These are phyloP conservation scores for Entonaema liquescens DNA, from an alignment of 495 filamentous ascomycete genomes.

Conservation along the genomic window DNA sequence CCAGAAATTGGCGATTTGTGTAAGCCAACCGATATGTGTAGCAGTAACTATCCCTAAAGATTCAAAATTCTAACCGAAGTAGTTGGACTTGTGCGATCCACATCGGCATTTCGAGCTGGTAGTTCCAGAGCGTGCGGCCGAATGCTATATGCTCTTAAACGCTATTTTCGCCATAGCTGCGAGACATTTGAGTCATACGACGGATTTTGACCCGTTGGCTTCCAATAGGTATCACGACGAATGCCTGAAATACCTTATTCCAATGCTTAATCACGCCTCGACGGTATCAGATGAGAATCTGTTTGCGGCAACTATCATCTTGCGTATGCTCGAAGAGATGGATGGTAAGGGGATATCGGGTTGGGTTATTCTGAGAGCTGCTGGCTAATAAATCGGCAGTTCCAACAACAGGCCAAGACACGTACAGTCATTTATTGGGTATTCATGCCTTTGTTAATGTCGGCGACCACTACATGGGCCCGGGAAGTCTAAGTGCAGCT, in stretches of 20 bases:
- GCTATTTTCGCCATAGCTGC: constrained; percentile 68
- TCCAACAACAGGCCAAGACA: constrained; percentile 50
- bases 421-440: constrained; percentile 59
- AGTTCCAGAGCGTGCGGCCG: constrained; percentile 60
- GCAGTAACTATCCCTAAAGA: background rate
- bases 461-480: constrained; percentile 47
- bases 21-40: constrained; percentile 39
- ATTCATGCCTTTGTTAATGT: constrained; percentile 59
- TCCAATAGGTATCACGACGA: constrained; percentile 60
- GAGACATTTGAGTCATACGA: constrained; percentile 61
- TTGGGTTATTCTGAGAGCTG: background rate
- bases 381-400: constrained; percentile 41
- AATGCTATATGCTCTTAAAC: constrained; percentile 62
- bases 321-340: constrained; percentile 69
- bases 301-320: constrained; percentile 68
- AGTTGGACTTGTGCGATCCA: constrained; percentile 68
- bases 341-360: constrained; percentile 52
- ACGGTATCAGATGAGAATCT: constrained; percentile 67
- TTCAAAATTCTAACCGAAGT: constrained; percentile 19
- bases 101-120: constrained; percentile 62
- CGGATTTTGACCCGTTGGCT: constrained; percentile 55
- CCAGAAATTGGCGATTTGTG: constrained; percentile 59
- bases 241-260: constrained; percentile 60
- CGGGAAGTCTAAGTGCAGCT: constrained; percentile 56
- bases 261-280: constrained; percentile 58